Percentiles rank a stretch among this genome's conserved stretches.
Conservation (phyloP, 78 protist species). For the Fonticula alba region DNA sequence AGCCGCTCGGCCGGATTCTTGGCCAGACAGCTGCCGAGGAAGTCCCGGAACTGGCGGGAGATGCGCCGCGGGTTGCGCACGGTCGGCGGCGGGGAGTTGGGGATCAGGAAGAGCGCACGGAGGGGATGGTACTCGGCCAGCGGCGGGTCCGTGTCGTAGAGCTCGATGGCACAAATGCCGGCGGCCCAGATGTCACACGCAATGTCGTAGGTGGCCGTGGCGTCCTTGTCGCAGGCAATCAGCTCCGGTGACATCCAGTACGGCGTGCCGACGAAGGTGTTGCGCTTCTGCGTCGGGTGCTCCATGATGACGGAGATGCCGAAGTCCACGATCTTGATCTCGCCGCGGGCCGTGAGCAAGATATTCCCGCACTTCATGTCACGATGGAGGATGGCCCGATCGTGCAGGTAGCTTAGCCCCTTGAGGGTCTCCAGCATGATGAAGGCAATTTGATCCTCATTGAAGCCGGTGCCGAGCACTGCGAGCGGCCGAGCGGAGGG, state of each 20-base stretch:
- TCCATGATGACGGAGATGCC: background rate
- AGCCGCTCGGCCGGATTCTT: background rate
- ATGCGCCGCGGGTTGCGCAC: background rate
- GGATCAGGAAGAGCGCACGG: background rate
- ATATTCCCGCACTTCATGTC: too few relatives aligned
- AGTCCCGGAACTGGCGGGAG: constrained; percentile 1
- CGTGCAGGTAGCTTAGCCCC: too few relatives aligned
- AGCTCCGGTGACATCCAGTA: constrained; percentile 20
- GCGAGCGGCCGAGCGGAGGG: too few relatives aligned
- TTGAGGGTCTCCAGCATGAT: too few relatives aligned
- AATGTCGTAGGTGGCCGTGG: constrained; percentile 3
- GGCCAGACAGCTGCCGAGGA: background rate
- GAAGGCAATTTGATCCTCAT: too few relatives aligned
- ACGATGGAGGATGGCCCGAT: too few relatives aligned
- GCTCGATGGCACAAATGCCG: constrained; percentile 10
- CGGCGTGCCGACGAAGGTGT: constrained; percentile 29
- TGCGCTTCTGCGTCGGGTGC: background rate
- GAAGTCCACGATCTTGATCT: too few relatives aligned
- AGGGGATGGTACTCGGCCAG: background rate
- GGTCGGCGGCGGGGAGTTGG: background rate
- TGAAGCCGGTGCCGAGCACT: too few relatives aligned
- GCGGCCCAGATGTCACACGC: constrained; percentile 2
- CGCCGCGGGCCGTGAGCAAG: too few relatives aligned
- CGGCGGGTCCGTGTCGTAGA: constrained; percentile 7
- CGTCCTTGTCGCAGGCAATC: constrained; percentile 11